Evolutionary conservation across 2,329 filamentous ascomycete species (phyloP).

Genomic region (Fusarium miscanthi): DNA sequence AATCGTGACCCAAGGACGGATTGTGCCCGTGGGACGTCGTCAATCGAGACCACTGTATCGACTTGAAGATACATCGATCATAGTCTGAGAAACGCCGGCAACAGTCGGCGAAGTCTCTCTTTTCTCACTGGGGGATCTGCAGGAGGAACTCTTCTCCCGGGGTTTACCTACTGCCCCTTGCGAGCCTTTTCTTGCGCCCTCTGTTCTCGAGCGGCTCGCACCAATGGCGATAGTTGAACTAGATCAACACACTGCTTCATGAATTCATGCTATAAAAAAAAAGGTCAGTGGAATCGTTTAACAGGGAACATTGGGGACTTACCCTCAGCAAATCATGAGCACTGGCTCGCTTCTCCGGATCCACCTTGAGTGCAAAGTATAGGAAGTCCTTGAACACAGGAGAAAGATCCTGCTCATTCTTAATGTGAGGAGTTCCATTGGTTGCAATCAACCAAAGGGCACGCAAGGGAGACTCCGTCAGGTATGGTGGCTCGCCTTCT

Average conservation of each 20-base stretch:
- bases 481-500: conserved; percentile 95
- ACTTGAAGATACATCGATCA: conserved; percentile 14
- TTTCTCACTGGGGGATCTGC: conserved; percentile 12
- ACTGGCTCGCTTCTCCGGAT: conserved; percentile 95
- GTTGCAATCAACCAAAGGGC: conserved; percentile 97
- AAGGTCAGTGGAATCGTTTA: conserved; percentile 29
- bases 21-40: conserved; percentile 21
- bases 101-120: conserved; percentile 22
- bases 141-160: conserved; percentile 34
- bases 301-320: conserved; percentile 56
- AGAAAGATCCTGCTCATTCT: conserved; percentile 87
- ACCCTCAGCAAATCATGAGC: conserved; percentile 94
- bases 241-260: conserved; percentile 81
- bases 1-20: conserved; percentile 25
- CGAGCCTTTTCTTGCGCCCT: conserved; percentile 85
- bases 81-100: conserved; percentile 35
- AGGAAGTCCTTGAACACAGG: conserved; percentile 90
- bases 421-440: conserved; percentile 94
- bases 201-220: conserved; percentile 85
- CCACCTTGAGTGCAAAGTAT: conserved; percentile 92
- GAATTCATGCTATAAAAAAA: conserved; percentile 78
- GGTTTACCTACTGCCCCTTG: conserved; percentile 60
- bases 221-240: conserved; percentile 83
- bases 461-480: conserved; percentile 92
- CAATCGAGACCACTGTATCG: conserved; percentile 20